These are phyloP conservation scores for Fraxinus dipetala DNA, from an alignment of 305 asterid genomes.

Conservation along the genomic window DNA sequence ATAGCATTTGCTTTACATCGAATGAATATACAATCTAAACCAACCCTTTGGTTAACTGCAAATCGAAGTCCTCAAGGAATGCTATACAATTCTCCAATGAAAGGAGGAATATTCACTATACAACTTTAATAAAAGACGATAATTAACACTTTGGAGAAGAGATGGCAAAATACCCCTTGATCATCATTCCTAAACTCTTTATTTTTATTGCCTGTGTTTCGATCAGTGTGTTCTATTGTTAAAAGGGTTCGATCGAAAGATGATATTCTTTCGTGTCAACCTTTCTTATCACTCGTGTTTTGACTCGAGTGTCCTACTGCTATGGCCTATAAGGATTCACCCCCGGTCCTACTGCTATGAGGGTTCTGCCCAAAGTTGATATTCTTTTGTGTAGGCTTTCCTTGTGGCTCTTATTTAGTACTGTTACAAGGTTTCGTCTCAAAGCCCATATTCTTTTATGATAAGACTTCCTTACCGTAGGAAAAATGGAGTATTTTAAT, in stretches of 20 bases:
- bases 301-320: neutral
- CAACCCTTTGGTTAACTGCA: neutral
- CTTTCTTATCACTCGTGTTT: neutral
- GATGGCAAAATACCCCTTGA: neutral
- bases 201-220: neutral
- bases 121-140: neutral
- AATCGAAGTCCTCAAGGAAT: neutral
- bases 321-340: neutral
- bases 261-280: neutral
- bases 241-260: neutral
- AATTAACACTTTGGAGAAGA: neutral
- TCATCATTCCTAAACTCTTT: neutral
- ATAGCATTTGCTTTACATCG: neutral
- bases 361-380: neutral
- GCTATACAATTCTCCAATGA: neutral
- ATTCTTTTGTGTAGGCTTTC: neutral
- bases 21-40: neutral
- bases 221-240: neutral
- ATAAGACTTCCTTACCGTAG: neutral
- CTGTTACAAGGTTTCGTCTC: neutral
- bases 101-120: neutral
- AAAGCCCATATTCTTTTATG: neutral
- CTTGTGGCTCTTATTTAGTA: neutral
- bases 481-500: neutral
- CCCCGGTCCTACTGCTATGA: neutral